Percentiles rank a stretch among this genome's conserved stretches.
Conservation (phyloP, 495 filamentous ascomycete genomes). For the Neurospora sp. region DNA sequence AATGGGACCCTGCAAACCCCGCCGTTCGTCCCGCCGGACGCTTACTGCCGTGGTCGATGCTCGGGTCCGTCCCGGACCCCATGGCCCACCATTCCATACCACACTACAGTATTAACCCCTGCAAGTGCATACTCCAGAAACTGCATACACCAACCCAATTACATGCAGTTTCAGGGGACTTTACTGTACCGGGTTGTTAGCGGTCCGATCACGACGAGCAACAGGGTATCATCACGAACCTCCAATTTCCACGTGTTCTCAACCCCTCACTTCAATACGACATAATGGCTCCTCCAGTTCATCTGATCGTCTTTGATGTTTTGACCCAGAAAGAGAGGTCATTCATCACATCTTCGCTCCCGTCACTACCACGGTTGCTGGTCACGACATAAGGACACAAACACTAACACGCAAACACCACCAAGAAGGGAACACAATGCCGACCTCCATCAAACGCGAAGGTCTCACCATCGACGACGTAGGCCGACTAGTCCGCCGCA, state of each 20-base stretch:
- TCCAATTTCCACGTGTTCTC: background rate
- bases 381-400: background rate
- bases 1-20: background rate
- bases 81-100: background rate
- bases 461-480: slow-evolving; percentile 16
- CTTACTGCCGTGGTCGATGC: background rate
- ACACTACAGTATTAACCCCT: background rate
- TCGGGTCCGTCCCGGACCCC: too few relatives aligned
- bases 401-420: background rate
- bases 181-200: background rate
- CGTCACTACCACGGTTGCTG: background rate
- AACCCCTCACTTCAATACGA: background rate
- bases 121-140: too few relatives aligned
- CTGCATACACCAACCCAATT: too few relatives aligned
- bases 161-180: too few relatives aligned
- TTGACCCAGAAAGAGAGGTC: background rate
- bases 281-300: background rate
- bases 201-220: background rate
- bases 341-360: background rate
- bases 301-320: background rate
- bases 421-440: slow-evolving; percentile 4
- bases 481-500: slow-evolving; percentile 8
- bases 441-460: slow-evolving; percentile 8
- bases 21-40: background rate
- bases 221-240: background rate